Percentiles rank a stretch among this genome's conserved stretches.
Conservation (phyloP, 352 stramenopile genomes). For the Hyaloperonospora brassicae region DNA sequence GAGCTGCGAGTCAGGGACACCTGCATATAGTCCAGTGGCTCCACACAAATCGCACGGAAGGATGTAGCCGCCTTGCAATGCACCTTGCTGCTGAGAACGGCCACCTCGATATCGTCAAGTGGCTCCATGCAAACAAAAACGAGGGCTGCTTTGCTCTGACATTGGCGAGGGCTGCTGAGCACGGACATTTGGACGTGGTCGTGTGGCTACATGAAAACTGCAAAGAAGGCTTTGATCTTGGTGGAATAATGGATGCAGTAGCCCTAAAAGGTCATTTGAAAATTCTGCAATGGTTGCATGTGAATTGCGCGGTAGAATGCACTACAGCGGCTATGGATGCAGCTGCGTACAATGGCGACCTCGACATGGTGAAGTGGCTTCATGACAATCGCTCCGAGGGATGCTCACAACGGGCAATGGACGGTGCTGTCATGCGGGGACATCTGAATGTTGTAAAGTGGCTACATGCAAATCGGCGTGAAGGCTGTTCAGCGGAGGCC, state of each 20-base stretch:
- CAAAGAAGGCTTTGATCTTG: slow-evolving; percentile 28
- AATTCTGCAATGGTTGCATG: slow-evolving; percentile 25
- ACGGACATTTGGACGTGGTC: slow-evolving; percentile 31
- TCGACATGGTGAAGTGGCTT: slow-evolving; percentile 28
- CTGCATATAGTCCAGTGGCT: slow-evolving; percentile 32
- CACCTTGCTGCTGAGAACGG: slow-evolving; percentile 34
- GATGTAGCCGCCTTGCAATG: slow-evolving; percentile 40
- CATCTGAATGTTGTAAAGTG: slow-evolving; percentile 18
- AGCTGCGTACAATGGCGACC: slow-evolving; percentile 23
- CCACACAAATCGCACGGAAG: slow-evolving; percentile 28
- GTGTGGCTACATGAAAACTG: slow-evolving; percentile 36
- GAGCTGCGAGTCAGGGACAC: slow-evolving; percentile 25
- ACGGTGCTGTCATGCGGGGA: slow-evolving; percentile 17
- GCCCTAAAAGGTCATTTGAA: slow-evolving; percentile 24
- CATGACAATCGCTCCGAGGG: neutral
- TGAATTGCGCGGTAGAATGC: slow-evolving; percentile 5
- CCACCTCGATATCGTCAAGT: slow-evolving; percentile 42
- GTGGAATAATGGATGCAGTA: slow-evolving; percentile 15
- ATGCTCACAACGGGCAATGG: slow-evolving; percentile 9
- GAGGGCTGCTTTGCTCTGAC: slow-evolving; percentile 40
- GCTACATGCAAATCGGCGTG: slow-evolving; percentile 20
- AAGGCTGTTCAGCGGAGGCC: slow-evolving; percentile 20
- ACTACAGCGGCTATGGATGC: slow-evolving; percentile 21
- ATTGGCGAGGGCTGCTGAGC: slow-evolving; percentile 37
- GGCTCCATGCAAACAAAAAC: slow-evolving; percentile 31